A percentile compares a stretch with the other conserved stretches of the same genome.
These are phyloP conservation scores for Gypsophila paniculata DNA, from an alignment of 179 eudicot genomes.

Conservation along the genomic window DNA sequence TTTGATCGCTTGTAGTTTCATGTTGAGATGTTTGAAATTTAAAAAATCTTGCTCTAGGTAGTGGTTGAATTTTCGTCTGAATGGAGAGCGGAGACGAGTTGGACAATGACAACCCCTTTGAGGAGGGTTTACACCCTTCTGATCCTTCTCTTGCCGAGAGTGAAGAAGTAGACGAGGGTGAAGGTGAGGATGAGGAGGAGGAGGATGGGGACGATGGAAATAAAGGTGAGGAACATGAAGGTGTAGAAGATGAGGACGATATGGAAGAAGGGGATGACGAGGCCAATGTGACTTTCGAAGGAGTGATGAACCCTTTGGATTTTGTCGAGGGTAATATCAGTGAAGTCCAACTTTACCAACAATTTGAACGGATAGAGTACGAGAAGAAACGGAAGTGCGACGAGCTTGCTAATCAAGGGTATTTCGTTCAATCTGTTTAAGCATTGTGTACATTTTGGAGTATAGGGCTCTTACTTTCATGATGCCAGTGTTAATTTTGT, in stretches of 20 bases:
- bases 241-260: conserved; percentile 28
- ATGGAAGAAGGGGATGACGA: conserved; percentile 38
- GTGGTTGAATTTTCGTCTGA: conserved; percentile 2
- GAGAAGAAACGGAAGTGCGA: conserved; percentile 35
- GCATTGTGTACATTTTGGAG: not conserved
- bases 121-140: conserved; percentile 20
- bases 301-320: conserved; percentile 58
- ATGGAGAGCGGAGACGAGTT: conserved; percentile 25
- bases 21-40: too few species aligned
- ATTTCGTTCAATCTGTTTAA: conserved; percentile 6
- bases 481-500: not conserved
- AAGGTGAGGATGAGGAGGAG: not conserved
- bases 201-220: conserved; percentile 30
- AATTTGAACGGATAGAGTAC: conserved; percentile 53
- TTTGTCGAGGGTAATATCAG: conserved; percentile 40
- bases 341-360: conserved; percentile 49
- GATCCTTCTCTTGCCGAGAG: not conserved
- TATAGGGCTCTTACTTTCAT: not conserved
- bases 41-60: too few species aligned
- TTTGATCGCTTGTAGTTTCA: too few species aligned
- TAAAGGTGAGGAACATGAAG: conserved; percentile 32
- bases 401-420: conserved; percentile 30
- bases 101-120: conserved; percentile 11
- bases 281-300: conserved; percentile 39
- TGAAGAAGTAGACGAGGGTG: conserved; percentile 30